Evolutionary conservation across 352 stramenopile species (phyloP), one percentile per base, ranked within the genome.

Genomic region (Thraustochytrium sp.): DNA sequence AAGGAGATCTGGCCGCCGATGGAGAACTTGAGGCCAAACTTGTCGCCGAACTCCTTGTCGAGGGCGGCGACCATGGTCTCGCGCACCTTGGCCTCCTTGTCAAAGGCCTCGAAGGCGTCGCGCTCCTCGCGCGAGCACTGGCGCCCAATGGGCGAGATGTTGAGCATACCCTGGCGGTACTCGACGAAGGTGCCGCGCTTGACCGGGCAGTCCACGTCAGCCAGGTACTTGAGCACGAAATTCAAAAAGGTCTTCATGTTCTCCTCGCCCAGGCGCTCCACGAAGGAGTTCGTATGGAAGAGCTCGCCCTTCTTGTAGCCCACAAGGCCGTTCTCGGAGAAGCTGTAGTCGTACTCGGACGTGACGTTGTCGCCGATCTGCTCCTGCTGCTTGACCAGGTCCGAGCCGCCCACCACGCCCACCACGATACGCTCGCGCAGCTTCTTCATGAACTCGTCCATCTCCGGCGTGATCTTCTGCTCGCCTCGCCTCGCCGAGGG

Each of bases 1-100:
- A 99, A 99, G 18, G 94, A 98, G 87, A 99, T 99, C 91, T 97
- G 97, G 65, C 97, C 97, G 63, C 97, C 97, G 86, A 99, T 99
- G 76, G 93, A 98, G 87, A 94, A 99, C 21, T 94, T 98, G 56
- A 99, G 89, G 87, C 97, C 92, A 84, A 98, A 75, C 26, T 85
- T 59, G 21, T 88, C 65, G 29, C 36, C 85, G 85, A 97, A 97
- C 87, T 99, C 92, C 38, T 93, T 89, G 85, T 92, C 93, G 87
- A 99, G 97, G 49, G 92, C 94, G 76, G 92, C 90, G 8, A 99
- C 96, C 89, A 99, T 98, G 46, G 92, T 95, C 87, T 96, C 93
- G 63, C 96, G 93, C 84, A 98, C 88, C 36, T 88, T 87, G 53
- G 89, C 89, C 80, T 89, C 91, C 83, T 97, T 89, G 88, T 98